phyloP scores from a whole-genome alignment of 2,329 filamentous ascomycete genomes.

The Fusarium austroafricanum region DNA sequence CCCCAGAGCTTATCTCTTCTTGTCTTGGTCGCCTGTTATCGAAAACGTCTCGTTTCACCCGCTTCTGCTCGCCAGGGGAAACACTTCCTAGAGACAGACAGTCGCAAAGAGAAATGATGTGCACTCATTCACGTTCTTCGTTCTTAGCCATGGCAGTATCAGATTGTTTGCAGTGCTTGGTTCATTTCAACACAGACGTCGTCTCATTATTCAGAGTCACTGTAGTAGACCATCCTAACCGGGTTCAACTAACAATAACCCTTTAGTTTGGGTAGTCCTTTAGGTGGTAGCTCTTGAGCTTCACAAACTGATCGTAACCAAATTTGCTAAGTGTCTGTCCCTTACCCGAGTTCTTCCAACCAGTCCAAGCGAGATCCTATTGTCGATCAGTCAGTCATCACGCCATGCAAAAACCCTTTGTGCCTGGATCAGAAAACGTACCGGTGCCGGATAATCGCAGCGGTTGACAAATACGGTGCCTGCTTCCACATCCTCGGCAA shows the following conservation, averaged over 20 bases:
- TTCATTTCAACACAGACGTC: slow-evolving; percentile 14
- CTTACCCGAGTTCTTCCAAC: slow-evolving; percentile 97
- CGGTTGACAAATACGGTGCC: slow-evolving; percentile 97
- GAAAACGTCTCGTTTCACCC: slow-evolving; percentile 37
- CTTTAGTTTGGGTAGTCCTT: slow-evolving; percentile 78
- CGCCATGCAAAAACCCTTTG: slow-evolving; percentile 12
- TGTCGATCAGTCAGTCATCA: slow-evolving; percentile 32
- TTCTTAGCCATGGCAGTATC: not conserved
- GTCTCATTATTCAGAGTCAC: slow-evolving; percentile 34
- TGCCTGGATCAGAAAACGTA: slow-evolving; percentile 59
- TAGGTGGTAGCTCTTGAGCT: slow-evolving; percentile 94
- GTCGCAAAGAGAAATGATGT: slow-evolving; percentile 34
- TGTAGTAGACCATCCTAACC: slow-evolving; percentile 13
- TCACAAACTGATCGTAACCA: slow-evolving; percentile 95
- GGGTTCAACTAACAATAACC: not conserved
- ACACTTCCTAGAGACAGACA: slow-evolving; percentile 31
- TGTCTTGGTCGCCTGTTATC: slow-evolving; percentile 23
- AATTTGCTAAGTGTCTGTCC: slow-evolving; percentile 90
- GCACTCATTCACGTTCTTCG: not conserved
- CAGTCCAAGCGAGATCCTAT: slow-evolving; percentile 93
- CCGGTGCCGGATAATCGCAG: slow-evolving; percentile 90
- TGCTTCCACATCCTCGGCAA: slow-evolving; percentile 85
- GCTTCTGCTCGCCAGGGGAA: slow-evolving; percentile 13
- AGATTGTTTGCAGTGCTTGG: slow-evolving; percentile 24
- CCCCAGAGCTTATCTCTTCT: not conserved